Conservation (phyloP, 2,329 filamentous ascomycete genomes). For the Berkeleyomyces basicola region DNA sequence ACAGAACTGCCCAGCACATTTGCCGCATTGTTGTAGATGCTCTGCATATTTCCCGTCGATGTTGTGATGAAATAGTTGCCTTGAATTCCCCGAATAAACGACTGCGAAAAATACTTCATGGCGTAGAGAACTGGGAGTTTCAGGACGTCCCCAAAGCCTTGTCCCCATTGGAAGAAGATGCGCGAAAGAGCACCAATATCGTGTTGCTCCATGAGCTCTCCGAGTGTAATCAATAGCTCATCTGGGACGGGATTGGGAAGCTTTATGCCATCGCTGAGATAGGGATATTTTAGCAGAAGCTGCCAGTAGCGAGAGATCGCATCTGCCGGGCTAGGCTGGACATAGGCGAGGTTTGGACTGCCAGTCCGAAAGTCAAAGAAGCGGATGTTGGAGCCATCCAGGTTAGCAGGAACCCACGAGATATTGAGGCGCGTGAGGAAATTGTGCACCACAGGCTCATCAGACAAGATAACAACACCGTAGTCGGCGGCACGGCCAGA, state of each 20-base stretch:
- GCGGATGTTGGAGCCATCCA: background rate
- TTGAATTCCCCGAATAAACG: constrained; percentile 47
- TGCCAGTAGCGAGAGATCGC: background rate
- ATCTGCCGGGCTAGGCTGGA: background rate
- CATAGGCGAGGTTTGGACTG: background rate
- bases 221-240: constrained; percentile 27
- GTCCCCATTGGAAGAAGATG: constrained; percentile 21
- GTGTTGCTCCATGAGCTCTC: constrained; percentile 27
- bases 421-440: constrained; percentile 61
- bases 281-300: constrained; percentile 4
- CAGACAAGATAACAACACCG: constrained; percentile 52
- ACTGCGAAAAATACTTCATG: constrained; percentile 21
- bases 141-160: constrained; percentile 26
- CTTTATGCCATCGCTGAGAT: constrained; percentile 14
- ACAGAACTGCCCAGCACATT: constrained; percentile 66
- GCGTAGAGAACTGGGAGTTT: constrained; percentile 24
- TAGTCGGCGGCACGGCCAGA: constrained; percentile 58
- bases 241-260: constrained; percentile 29
- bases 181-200: constrained; percentile 22
- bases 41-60: constrained; percentile 71
- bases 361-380: constrained; percentile 9
- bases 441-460: constrained; percentile 63
- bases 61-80: constrained; percentile 76
- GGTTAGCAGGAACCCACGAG: background rate
- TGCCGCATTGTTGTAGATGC: constrained; percentile 72